Evolutionary conservation across 768 basidiomycete species (phyloP), one percentile per base, ranked within the genome.

Genomic region (Psilocybe cyanescens): DNA sequence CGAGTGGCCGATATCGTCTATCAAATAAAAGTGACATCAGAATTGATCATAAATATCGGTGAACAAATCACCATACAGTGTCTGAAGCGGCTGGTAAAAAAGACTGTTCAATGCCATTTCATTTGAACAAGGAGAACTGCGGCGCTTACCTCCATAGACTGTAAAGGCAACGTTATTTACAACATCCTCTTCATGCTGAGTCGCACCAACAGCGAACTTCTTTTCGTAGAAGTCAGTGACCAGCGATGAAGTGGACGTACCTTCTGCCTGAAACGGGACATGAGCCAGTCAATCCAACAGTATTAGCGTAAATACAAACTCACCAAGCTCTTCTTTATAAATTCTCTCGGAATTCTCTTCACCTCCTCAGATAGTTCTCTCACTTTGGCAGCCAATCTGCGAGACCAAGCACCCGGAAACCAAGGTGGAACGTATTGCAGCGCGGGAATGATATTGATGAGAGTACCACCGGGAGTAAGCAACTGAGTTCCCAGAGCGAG

Each of bases 401-500:
- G 44, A 16, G 56, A 51, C 19, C 24, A 47, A 8, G 66, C 58
- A 16, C 70, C 67, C 19, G 68, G 68, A 19, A 66, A 48, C 68
- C 68, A 70, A 1, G 54, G 24, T 7, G 70, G 70, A 4, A 71
- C 35, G 28, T 64, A 39, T 19, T 53, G 56, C 8, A 71, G 47
- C 14, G 60, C 11, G 12, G 70, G 70, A n/a, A 71, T 35, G 11
- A 59, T 57, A 46, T 67, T 67, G 16, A 66, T 47, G 3, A 62
- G n/a, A 7, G 58, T 61, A 2, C 57, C 54, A 29, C 65, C 51
- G 24, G 63, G 59, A 1, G 51, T 31, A 2, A 63, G 19, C 19
- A 72, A 41, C 61, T 67, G 19, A 57, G 59, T 37, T 57, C 74
- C 49, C 57, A 72, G 61, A 9, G 68, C 53, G 19, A 71, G 62